Conservation (phyloP, 495 filamentous ascomycete genomes). For the Apiosordaria backusii region DNA sequence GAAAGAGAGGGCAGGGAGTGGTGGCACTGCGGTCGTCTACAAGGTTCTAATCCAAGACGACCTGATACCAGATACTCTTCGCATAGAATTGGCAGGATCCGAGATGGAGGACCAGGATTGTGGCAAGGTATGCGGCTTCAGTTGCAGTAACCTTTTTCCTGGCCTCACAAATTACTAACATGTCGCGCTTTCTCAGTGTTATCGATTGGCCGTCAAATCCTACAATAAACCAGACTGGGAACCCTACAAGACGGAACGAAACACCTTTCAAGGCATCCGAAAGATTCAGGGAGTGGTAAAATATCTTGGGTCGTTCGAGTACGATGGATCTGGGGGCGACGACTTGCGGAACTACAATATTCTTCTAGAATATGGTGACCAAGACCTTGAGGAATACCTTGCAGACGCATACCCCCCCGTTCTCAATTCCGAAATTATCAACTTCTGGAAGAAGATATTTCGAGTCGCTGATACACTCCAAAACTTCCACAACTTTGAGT, state of each 20-base stretch:
- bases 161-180: not conserved
- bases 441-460: conserved; percentile 38
- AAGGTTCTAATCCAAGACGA: conserved; percentile 33
- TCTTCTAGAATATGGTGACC: conserved; percentile 36
- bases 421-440: conserved; percentile 26
- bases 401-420: conserved; percentile 28
- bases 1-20: conserved; percentile 26
- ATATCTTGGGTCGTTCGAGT: conserved; percentile 25
- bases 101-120: not conserved
- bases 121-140: not conserved
- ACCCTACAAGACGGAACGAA: conserved; percentile 24
- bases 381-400: conserved; percentile 38
- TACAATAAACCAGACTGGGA: not conserved
- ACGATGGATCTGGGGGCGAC: conserved; percentile 8
- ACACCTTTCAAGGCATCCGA: conserved; percentile 29
- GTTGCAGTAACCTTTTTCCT: not conserved
- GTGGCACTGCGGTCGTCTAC: conserved; percentile 35
- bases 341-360: conserved; percentile 27
- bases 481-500: conserved; percentile 25
- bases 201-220: not conserved
- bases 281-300: conserved; percentile 27
- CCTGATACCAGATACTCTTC: conserved; percentile 24
- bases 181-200: not conserved
- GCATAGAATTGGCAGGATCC: not conserved
- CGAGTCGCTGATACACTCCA: conserved; percentile 34